A percentile compares a stretch with the other conserved stretches of the same genome.
phyloP scores from a whole-genome alignment of 495 filamentous ascomycete species.

The Haplographium delicatum region DNA sequence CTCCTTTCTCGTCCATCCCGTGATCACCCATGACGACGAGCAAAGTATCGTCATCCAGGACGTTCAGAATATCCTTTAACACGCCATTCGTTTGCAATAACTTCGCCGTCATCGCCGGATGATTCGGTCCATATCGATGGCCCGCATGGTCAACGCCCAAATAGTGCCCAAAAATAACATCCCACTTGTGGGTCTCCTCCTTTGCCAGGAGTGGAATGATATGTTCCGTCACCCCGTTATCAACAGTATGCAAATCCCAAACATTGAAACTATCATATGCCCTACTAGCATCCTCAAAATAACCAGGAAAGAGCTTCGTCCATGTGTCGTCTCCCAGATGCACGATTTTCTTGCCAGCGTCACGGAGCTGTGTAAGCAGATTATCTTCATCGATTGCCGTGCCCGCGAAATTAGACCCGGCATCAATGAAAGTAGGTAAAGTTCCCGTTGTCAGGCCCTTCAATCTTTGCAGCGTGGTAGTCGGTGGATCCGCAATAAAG shows the following conservation, averaged over 20 bases:
- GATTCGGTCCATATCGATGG: constrained; percentile 91
- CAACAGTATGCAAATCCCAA: constrained; percentile 95
- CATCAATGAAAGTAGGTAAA: constrained; percentile 88
- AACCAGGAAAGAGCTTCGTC: constrained; percentile 84
- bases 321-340: constrained; percentile 97
- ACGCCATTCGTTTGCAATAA: constrained; percentile 85
- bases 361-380: constrained; percentile 73
- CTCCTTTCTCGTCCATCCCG: constrained; percentile 95
- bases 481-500: constrained; percentile 97
- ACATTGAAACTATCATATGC: constrained; percentile 97
- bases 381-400: constrained; percentile 99
- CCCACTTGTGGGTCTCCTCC: constrained; percentile 67
- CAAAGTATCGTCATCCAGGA: constrained; percentile 78
- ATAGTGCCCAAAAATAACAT: constrained; percentile 87
- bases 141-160: constrained; percentile 97
- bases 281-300: constrained; percentile 78
- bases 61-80: constrained; percentile 62
- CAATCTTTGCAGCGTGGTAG: constrained; percentile 82
- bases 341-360: constrained; percentile 77
- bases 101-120: constrained; percentile 86
- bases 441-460: constrained; percentile 96
- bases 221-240: constrained; percentile 92
- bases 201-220: constrained; percentile 72
- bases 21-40: constrained; percentile 97
- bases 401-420: constrained; percentile 91